Conservation (phyloP, 805 yeast genomes). For the Lachancea sp. region DNA sequence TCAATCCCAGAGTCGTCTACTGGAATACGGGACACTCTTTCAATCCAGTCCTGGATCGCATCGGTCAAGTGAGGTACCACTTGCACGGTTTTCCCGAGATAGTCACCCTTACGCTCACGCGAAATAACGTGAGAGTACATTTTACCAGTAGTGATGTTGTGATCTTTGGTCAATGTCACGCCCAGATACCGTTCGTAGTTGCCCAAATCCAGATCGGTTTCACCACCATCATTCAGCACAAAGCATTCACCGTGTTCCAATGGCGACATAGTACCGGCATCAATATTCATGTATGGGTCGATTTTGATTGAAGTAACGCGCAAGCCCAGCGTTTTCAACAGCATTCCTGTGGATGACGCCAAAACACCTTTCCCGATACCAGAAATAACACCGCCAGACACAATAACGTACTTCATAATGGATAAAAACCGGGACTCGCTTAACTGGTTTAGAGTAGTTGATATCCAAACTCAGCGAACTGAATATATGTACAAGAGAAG, state of each 20-base stretch:
- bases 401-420: slow-evolving; percentile 95
- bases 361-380: slow-evolving; percentile 99
- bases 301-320: slow-evolving; percentile 96
- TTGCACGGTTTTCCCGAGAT: slow-evolving; percentile 98
- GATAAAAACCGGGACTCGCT: neutral
- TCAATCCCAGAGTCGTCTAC: slow-evolving; percentile 82
- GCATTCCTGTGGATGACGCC: slow-evolving; percentile 94
- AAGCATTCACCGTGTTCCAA: slow-evolving; percentile 98
- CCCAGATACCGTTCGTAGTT: slow-evolving; percentile 95
- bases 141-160: slow-evolving; percentile 97
- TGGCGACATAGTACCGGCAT: slow-evolving; percentile 99
- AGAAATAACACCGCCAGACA: slow-evolving; percentile 98
- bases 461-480: neutral
- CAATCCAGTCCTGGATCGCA: slow-evolving; percentile 98
- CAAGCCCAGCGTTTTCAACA: slow-evolving; percentile 87
- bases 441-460: too few relatives aligned
- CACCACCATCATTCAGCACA: slow-evolving; percentile 97
- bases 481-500: neutral
- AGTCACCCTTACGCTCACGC: slow-evolving; percentile 93
- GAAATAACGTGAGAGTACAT: slow-evolving; percentile 91
- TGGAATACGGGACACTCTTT: slow-evolving; percentile 82
- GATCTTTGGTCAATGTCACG: slow-evolving; percentile 86
- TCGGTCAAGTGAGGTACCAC: slow-evolving; percentile 97
- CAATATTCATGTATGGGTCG: slow-evolving; percentile 98
- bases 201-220: slow-evolving; percentile 95